phyloP scores from a whole-genome alignment of 495 filamentous ascomycete species.

The Cercophora scortea region DNA sequence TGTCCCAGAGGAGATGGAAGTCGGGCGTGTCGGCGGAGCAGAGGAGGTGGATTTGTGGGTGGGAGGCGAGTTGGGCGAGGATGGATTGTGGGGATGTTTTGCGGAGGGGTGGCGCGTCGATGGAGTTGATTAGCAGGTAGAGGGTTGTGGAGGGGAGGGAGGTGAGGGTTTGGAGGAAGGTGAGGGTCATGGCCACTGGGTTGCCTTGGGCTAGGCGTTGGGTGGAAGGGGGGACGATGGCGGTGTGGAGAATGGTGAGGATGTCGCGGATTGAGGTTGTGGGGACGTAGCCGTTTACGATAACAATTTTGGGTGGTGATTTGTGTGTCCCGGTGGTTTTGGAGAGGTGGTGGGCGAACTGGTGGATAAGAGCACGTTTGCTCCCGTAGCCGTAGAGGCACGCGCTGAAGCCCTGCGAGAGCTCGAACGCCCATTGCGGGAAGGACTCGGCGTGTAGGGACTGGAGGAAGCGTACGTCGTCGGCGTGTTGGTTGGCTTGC shows the following conservation, averaged over 20 bases:
- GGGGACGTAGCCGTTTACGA: constrained; percentile 82
- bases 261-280: constrained; percentile 72
- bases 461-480: constrained; percentile 63
- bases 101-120: constrained; percentile 73
- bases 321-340: constrained; percentile 24
- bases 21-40: constrained; percentile 81
- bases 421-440: constrained; percentile 87
- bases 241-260: constrained; percentile 61
- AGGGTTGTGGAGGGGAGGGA: neutral
- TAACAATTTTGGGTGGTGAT: constrained; percentile 53
- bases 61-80: constrained; percentile 67
- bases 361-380: constrained; percentile 66
- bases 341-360: constrained; percentile 71
- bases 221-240: constrained; percentile 50
- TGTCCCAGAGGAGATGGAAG: constrained; percentile 86
- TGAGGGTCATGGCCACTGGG: constrained; percentile 48
- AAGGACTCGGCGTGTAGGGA: constrained; percentile 74
- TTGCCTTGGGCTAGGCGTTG: constrained; percentile 30
- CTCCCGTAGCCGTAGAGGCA: constrained; percentile 91
- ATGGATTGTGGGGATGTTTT: constrained; percentile 59
- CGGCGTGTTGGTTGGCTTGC: constrained; percentile 61
- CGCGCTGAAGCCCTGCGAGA: constrained; percentile 80
- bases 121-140: constrained; percentile 71
- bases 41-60: constrained; percentile 64
- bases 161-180: constrained; percentile 42